Conservation (phyloP, 768 basidiomycete species). For the Kwoniella europaea region DNA sequence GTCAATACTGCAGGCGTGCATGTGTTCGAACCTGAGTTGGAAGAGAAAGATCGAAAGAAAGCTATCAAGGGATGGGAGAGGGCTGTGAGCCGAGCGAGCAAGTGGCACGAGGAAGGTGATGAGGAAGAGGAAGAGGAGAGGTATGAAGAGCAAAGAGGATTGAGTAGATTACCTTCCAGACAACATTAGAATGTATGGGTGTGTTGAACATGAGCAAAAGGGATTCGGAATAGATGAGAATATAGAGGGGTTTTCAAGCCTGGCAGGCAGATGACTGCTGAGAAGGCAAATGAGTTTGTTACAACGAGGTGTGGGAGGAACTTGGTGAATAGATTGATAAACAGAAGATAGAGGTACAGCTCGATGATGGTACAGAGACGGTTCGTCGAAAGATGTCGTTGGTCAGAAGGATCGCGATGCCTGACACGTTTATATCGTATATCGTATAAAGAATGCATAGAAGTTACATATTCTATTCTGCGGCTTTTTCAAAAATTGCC, state of each 20-base stretch:
- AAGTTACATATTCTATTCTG: background rate
- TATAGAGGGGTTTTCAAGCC: too few relatives aligned
- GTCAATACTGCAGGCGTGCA: slow-evolving; percentile 85
- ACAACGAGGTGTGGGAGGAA: too few relatives aligned
- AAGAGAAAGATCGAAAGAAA: slow-evolving; percentile 65
- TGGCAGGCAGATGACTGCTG: too few relatives aligned
- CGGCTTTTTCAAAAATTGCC: too few relatives aligned
- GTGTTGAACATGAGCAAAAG: too few relatives aligned
- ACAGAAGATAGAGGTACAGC: too few relatives aligned
- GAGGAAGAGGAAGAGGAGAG: slow-evolving; percentile 53
- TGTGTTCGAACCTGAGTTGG: slow-evolving; percentile 69
- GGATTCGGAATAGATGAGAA: too few relatives aligned
- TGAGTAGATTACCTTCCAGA: slow-evolving; percentile 11
- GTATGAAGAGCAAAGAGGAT: slow-evolving; percentile 46
- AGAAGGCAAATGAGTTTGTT: too few relatives aligned
- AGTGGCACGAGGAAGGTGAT: slow-evolving; percentile 71
- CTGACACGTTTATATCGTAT: background rate
- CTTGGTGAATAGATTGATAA: too few relatives aligned
- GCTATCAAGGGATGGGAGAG: slow-evolving; percentile 83
- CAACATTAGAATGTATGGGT: background rate
- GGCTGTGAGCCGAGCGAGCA: slow-evolving; percentile 80
- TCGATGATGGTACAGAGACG: too few relatives aligned
- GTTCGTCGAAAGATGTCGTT: too few relatives aligned
- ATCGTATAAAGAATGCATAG: background rate
- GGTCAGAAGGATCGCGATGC: background rate